Evolutionary conservation across 2,329 filamentous ascomycete genomes (phyloP), one percentile per base, ranked within the genome.

Genomic region (Trichoderma lentiforme): DNA sequence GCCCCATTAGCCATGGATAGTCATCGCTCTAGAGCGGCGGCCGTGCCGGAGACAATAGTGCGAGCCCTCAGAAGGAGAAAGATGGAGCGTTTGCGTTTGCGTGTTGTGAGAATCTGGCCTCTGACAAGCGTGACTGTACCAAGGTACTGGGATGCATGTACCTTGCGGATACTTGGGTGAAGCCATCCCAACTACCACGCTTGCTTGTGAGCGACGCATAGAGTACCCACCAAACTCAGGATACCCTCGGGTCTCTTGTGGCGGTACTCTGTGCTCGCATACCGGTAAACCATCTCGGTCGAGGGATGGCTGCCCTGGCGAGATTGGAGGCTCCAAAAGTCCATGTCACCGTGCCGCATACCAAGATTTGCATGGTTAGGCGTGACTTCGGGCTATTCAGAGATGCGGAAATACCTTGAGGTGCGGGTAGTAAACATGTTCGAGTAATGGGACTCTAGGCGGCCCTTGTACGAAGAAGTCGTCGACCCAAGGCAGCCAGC

Each of bases 31-130:
- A 53, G 71, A 73, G 67, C 70, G 43, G 74, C 71, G 72, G 74
- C 71, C 73, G 68, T 73, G 72, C 73, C 75, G 74, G 73, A 75
- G 73, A 74, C 75, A 75, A 76, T 76, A 76, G 74, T 73, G 73
- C 72, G 12, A 58, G 60, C 47, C 26, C 58, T 36, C 47, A 47
- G 57, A 58, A 57, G 26, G 47, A 24, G 53, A 64, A 32, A 21
- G 32, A 43, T 34, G 47, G 68, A 53, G 39, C 60, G 21, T 53
- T 11, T 43, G 66, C 56, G 24, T 28, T 62, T 71, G 30, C 18
- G 18, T 18, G 47, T 51, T 21, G 24, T n/a, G 34, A 64, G 32
- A 71, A 28, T 21, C n/a, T 15, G n/a, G 18, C 68, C 56, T 63
- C 30, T 24, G 43, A 24, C 18, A 51, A 56, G 51, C 9, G 21